Percentiles rank a stretch among this genome's conserved stretches.
These are phyloP conservation scores for Lachnellula hyalina DNA, from an alignment of 2,329 filamentous ascomycete species.

Conservation along the genomic window DNA sequence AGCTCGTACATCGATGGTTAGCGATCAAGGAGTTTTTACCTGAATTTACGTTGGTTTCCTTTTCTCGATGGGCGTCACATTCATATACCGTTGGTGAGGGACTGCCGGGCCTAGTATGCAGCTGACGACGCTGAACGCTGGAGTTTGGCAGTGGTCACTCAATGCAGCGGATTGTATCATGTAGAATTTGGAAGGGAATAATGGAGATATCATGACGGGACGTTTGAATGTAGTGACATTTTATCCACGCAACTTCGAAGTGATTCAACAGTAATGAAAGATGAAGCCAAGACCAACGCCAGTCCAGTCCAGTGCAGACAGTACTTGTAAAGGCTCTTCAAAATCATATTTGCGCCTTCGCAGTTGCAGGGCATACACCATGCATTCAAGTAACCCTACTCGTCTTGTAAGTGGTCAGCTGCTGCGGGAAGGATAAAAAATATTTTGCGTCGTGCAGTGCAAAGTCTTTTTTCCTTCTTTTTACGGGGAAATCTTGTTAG, in stretches of 20 bases:
- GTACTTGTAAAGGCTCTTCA: constrained; percentile 5
- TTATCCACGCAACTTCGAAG: not conserved
- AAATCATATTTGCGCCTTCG: constrained; percentile 9
- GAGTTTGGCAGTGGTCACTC: constrained; percentile 12
- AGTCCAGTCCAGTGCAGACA: too few species aligned
- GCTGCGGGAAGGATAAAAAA: constrained; percentile 4
- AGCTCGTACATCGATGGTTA: constrained; percentile 31
- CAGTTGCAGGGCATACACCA: constrained; percentile 1
- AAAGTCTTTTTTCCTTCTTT: constrained; percentile 8
- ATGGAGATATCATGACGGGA: constrained; percentile 27
- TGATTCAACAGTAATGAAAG: not conserved
- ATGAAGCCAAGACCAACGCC: not conserved
- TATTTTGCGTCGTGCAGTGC: constrained; percentile 9
- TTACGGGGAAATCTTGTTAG: not conserved
- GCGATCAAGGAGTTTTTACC: constrained; percentile 33
- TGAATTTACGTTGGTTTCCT: constrained; percentile 30
- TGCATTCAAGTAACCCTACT: constrained; percentile 4
- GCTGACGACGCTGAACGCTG: not conserved
- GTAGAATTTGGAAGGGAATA: constrained; percentile 27
- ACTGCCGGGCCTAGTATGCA: constrained; percentile 10
- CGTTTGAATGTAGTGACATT: not conserved
- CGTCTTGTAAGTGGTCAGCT: constrained; percentile 7
- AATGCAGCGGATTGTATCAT: constrained; percentile 26
- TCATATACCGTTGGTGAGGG: constrained; percentile 18
- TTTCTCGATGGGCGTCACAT: constrained; percentile 25